Evolutionary conservation across 2,329 filamentous ascomycete genomes (phyloP).

Genomic region (Colletotrichum echinochloae): DNA sequence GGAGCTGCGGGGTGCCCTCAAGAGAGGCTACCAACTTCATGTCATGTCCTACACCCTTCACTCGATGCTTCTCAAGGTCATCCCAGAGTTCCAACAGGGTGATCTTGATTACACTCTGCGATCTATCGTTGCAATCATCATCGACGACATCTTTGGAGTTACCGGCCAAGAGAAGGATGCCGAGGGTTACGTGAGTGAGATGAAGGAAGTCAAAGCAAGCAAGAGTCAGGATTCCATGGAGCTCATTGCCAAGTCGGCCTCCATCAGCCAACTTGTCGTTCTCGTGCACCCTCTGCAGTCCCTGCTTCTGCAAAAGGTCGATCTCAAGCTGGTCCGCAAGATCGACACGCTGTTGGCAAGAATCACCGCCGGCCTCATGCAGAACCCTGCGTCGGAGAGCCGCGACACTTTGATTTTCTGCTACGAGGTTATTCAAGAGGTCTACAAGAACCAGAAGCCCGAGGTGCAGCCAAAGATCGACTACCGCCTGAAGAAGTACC

Average conservation of each 20-base stretch:
- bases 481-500: constrained; percentile 75
- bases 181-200: constrained; percentile 92
- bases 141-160: constrained; percentile 97
- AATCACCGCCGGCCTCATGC: constrained; percentile 83
- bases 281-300: constrained; percentile 83
- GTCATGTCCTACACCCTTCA: constrained; percentile 96
- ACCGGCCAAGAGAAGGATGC: constrained; percentile 97
- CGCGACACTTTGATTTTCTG: constrained; percentile 92
- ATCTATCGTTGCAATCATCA: constrained; percentile 83
- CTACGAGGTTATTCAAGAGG: constrained; percentile 91
- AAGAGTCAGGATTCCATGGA: constrained; percentile 99
- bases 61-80: constrained; percentile 82
- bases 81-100: constrained; percentile 80
- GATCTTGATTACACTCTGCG: constrained; percentile 90
- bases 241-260: constrained; percentile 85
- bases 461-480: constrained; percentile 67
- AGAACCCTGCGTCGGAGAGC: constrained; percentile 82
- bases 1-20: constrained; percentile 85
- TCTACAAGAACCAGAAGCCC: constrained; percentile 74
- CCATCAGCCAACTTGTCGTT: constrained; percentile 77
- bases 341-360: constrained; percentile 89
- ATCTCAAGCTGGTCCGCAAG: constrained; percentile 85
- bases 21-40: constrained; percentile 91
- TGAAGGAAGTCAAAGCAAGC: constrained; percentile 98
- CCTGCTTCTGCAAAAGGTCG: constrained; percentile 85